Base-by-base conservation (phyloP, 257 asterid species). In the Cordia subcordata region DNA sequence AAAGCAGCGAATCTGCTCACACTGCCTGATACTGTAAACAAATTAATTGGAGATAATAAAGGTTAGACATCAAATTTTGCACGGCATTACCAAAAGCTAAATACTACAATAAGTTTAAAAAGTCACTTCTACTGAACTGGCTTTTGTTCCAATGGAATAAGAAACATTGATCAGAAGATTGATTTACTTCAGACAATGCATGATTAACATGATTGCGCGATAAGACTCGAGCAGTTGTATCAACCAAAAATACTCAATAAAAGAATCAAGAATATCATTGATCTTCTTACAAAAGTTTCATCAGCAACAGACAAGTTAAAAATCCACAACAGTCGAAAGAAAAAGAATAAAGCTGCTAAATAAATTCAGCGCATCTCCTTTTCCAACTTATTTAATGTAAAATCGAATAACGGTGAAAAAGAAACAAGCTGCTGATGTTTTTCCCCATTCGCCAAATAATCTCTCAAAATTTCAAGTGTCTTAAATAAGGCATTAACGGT, bases 1-100 rank as follows among this genome's bases (percentile, higher is more conserved):
- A 73, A 78, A 71, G 77, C 81, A 77, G 51, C 63, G 68, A 19
- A 69, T 55, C 55, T 45, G 79, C 54, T 72, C 79, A 16, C 68
- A 54, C 62, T 42, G 72, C 66, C 74, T 61, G 61, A 67, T 53
- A 57, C 82, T 79, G 63, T 50, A 49, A 32, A 65, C 49, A 55
- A 33, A 40, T 42, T 55, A 70, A 52, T 49, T 55, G 17, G 12
- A 21, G 55, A 17, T 60, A 45, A 10, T 14, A 42, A 42, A 27
- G 35, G 35, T 27, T 27, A 27, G 35, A 27, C 4, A 1, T 27
- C 35, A 27, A 27, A 27, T 3, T 27, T 27, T 27, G 35, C 35
- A 27, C 3, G 35, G 35, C 3, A 27, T 27, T 27, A 27, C 6
- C 35, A 27, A 27, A 27, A 27, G 4, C 35, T 27, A 27, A 27